Evolutionary conservation across 1,284 basidiomycete species (phyloP).

Genomic region (Irpex sp.): DNA sequence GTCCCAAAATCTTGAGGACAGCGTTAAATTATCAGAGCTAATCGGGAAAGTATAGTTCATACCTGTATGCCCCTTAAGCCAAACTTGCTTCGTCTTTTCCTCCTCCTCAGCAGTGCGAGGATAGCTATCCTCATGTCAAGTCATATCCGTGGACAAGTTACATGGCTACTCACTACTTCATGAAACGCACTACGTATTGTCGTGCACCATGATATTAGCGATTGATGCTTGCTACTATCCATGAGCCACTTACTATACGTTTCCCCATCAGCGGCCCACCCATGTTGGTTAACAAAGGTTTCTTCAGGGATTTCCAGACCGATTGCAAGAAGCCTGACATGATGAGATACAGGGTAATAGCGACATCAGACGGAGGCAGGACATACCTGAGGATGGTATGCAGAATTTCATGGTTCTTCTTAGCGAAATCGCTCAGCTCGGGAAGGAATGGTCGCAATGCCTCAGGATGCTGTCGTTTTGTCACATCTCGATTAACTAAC

Average conservation of each 20-base stretch:
- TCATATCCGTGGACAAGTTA: background rate
- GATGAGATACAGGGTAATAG: background rate
- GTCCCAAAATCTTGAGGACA: slow-evolving; percentile 44
- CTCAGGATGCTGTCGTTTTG: slow-evolving; percentile 42
- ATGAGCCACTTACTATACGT: slow-evolving; percentile 22
- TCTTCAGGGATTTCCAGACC: slow-evolving; percentile 32
- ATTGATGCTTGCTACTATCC: background rate
- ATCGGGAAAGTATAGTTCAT: background rate
- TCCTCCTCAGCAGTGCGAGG: slow-evolving; percentile 43
- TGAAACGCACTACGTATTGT: slow-evolving; percentile 21
- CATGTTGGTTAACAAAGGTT: slow-evolving; percentile 27
- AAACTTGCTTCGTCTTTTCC: slow-evolving; percentile 46
- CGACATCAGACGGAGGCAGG: background rate
- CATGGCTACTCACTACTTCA: slow-evolving; percentile 29
- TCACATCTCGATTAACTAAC: slow-evolving; percentile 46
- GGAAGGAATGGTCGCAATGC: slow-evolving; percentile 50
- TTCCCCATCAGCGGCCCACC: slow-evolving; percentile 24
- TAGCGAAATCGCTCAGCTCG: slow-evolving; percentile 51
- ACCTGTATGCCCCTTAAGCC: slow-evolving; percentile 62
- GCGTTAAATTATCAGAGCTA: background rate
- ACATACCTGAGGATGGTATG: slow-evolving; percentile 45
- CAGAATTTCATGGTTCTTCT: slow-evolving; percentile 50
- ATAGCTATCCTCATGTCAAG: slow-evolving; percentile 18
- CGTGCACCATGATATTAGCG: background rate
- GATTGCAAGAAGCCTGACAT: slow-evolving; percentile 38